A percentile compares a stretch with the other conserved stretches of the same genome.
Conservation (phyloP, 2,329 filamentous ascomycete genomes). For the Stachybotrys echinatus region DNA sequence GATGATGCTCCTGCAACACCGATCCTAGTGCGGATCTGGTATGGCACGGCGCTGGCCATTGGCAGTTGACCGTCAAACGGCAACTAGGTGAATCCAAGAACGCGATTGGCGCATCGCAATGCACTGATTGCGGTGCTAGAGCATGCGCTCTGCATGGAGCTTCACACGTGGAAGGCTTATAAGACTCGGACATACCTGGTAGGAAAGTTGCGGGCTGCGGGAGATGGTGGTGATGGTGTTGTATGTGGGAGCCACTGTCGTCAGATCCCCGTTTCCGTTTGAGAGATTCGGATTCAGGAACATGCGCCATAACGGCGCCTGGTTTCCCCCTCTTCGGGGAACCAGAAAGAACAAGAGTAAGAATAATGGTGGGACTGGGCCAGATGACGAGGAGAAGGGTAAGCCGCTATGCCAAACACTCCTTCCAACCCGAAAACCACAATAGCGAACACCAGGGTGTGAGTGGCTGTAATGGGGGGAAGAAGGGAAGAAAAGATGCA, state of each 20-base stretch:
- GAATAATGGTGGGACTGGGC: background rate
- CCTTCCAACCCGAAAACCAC: too few relatives aligned
- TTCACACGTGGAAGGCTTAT: background rate
- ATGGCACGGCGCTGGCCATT: too few relatives aligned
- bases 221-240: constrained; percentile 22
- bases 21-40: too few relatives aligned
- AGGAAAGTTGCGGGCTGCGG: constrained; percentile 34
- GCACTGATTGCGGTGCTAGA: background rate
- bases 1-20: too few relatives aligned
- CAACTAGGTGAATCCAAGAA: too few relatives aligned
- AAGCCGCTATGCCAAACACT: too few relatives aligned
- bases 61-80: too few relatives aligned
- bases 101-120: too few relatives aligned
- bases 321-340: background rate
- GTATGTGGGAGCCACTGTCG: constrained; percentile 33
- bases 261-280: constrained; percentile 45
- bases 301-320: constrained; percentile 32
- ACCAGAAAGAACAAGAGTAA: constrained; percentile 5
- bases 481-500: too few relatives aligned
- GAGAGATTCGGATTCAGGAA: constrained; percentile 33
- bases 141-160: background rate
- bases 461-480: too few relatives aligned
- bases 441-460: too few relatives aligned
- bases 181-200: background rate
- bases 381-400: background rate